Conservation (phyloP, 495 filamentous ascomycete species). For the Xylaria longipes region DNA sequence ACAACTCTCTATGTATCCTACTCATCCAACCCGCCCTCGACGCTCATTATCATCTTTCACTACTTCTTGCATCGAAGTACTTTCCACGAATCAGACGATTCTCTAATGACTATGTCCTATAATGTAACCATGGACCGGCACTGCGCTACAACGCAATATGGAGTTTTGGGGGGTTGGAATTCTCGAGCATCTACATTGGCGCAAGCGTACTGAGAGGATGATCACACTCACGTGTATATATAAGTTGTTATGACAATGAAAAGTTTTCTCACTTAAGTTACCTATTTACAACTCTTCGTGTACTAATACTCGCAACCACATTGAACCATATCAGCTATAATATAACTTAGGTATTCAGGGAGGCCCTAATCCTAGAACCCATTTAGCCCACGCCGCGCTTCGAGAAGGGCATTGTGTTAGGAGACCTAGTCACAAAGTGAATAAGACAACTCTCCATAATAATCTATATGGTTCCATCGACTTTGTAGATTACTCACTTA, state of each 20-base stretch:
- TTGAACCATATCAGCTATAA: too few species aligned
- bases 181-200: conserved; percentile 16
- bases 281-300: background rate
- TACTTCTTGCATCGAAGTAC: background rate
- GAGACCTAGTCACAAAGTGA: background rate
- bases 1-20: background rate
- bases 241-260: background rate
- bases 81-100: background rate
- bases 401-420: background rate
- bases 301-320: background rate
- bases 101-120: background rate
- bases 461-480: too few species aligned
- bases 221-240: background rate
- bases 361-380: too few species aligned
- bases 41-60: background rate
- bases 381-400: background rate
- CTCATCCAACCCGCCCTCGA: background rate
- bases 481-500: too few species aligned
- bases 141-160: background rate
- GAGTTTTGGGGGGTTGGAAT: background rate
- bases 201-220: background rate
- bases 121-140: background rate
- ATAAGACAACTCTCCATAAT: too few species aligned
- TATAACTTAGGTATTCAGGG: too few species aligned
- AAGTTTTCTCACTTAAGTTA: background rate